Percentiles rank a stretch among this genome's conserved stretches.
phyloP scores from a whole-genome alignment of 2,329 filamentous ascomycete genomes.

The Pyrenophora teres region DNA sequence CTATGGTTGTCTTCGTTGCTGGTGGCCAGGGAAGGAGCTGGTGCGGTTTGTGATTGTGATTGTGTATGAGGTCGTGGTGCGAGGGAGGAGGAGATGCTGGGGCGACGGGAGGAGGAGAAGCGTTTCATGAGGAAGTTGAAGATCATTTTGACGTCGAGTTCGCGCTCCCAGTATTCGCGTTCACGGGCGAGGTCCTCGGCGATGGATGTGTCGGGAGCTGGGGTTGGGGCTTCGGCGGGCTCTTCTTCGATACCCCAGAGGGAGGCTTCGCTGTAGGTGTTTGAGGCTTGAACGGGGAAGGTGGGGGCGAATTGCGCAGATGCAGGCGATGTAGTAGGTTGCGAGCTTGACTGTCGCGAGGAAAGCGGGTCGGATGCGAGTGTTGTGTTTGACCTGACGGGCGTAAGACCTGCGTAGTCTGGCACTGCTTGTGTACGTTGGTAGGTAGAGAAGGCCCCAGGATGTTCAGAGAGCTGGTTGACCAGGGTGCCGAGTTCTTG shows the following conservation, averaged over 20 bases:
- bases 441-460: constrained; percentile 87
- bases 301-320: constrained; percentile 58
- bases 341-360: constrained; percentile 34
- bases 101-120: constrained; percentile 45
- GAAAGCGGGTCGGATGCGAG: constrained; percentile 28
- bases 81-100: constrained; percentile 33
- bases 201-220: constrained; percentile 19
- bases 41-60: neutral
- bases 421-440: constrained; percentile 61
- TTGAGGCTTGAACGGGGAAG: constrained; percentile 39
- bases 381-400: constrained; percentile 48
- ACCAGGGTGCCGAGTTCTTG: constrained; percentile 84
- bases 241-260: constrained; percentile 71
- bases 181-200: constrained; percentile 52
- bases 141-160: constrained; percentile 87
- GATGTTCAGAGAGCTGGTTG: constrained; percentile 81
- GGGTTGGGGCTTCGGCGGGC: constrained; percentile 42
- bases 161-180: constrained; percentile 87
- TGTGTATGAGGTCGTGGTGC: constrained; percentile 2
- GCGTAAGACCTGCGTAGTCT: constrained; percentile 78
- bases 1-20: constrained; percentile 32
- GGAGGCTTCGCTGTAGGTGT: constrained; percentile 56
- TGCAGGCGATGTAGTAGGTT: constrained; percentile 35
- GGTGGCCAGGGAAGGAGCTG: constrained; percentile 27
- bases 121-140: constrained; percentile 67